These are phyloP conservation scores for Canna indica DNA, from an alignment of 176 grass and related monocot genomes.

Conservation along the genomic window DNA sequence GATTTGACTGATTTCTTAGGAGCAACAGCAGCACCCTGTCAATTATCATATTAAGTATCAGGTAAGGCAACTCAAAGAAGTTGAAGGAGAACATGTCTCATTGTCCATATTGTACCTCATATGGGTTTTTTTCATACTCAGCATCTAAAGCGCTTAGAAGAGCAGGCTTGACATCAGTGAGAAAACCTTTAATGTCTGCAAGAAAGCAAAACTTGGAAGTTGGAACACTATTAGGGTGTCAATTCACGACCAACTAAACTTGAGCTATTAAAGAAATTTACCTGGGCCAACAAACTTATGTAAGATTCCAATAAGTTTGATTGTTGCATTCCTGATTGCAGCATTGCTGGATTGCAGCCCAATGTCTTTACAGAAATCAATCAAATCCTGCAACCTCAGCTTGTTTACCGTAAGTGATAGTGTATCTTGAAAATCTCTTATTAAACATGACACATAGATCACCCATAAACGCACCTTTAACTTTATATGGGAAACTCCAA, in stretches of 20 bases:
- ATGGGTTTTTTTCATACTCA: constrained; percentile 96
- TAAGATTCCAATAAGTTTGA: too few species aligned
- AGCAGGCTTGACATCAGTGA: constrained; percentile 95
- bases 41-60: constrained; percentile 23
- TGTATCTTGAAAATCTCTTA: too few species aligned
- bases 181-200: constrained; percentile 91
- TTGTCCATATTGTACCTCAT: constrained; percentile 41
- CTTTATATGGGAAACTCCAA: too few species aligned
- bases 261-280: constrained; percentile 18
- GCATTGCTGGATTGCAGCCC: too few species aligned
- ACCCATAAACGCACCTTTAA: too few species aligned
- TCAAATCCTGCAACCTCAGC: too few species aligned
- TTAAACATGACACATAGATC: too few species aligned
- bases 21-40: constrained; percentile 60
- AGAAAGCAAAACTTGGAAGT: constrained; percentile 13
- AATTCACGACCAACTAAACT: constrained; percentile 5
- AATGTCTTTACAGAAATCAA: too few species aligned
- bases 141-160: constrained; percentile 72
- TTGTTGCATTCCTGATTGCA: too few species aligned
- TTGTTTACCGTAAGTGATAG: too few species aligned
- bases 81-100: not conserved
- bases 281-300: too few species aligned
- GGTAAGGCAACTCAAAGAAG: not conserved
- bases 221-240: not conserved
- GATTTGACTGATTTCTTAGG: constrained; percentile 74